Base-by-base conservation (phyloP, 805 yeast genomes). In the Blastobotrys mokoenaii region DNA sequence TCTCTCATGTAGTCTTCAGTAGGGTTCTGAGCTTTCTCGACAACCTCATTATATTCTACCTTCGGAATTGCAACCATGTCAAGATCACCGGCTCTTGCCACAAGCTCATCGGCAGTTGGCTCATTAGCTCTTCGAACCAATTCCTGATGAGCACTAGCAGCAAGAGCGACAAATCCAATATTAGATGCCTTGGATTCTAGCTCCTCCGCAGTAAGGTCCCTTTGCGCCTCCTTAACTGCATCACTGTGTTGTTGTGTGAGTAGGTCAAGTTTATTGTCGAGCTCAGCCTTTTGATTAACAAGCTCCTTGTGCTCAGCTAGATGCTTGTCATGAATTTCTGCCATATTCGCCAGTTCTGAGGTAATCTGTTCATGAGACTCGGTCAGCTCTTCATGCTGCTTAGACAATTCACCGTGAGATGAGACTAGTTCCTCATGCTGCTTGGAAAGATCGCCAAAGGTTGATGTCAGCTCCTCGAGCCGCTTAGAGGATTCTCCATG, bases 31-130 rank as follows among this genome's bases (percentile, higher is more conserved):
- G 43, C 36, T 5, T 14, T 32, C 22, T 43, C 37, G 3, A 20
- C 6, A n/a, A 51, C 31, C 8, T 35, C 15, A 7, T 37, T 35
- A 36, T 38, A 40, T 20, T 48, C 53, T 7, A 40, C 43, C 2
- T 31, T 42, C 7, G 60, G 52, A 12, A 65, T 16, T 1, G 61
- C 55, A 27, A 56, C 55, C 46, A 59, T 52, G n/a, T 9, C 63
- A 64, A 35, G 52, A 41, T 1, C 43, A 45, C 22, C 41, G 38
- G 47, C 49, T 20, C 29, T 35, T n/a, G 32, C 35, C 40, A 18
- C 36, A 8, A 43, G 34, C 32, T 46, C 47, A n/a, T 49, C 51
- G 16, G 41, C 46, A 11, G 48, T 37, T 14, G 51, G 54, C 10
- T 41, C 35, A 10, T 47, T 41, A 27, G 49, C 49, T 5, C 32